These are phyloP conservation scores for Microbotryum intermedium DNA, from an alignment of 1,284 basidiomycete genomes.

Conservation along the genomic window DNA sequence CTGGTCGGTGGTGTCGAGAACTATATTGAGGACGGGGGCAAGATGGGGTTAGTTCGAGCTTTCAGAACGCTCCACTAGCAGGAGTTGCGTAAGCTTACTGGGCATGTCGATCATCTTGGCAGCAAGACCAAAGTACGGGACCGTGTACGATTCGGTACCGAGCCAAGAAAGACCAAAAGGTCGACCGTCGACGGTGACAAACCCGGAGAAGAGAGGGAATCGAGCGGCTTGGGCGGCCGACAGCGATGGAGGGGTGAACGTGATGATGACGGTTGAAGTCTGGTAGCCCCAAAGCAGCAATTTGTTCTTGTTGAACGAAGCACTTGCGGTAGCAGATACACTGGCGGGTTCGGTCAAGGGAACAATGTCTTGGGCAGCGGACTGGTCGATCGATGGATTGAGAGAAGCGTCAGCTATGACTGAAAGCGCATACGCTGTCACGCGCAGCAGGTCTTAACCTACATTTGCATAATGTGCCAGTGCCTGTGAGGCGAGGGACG, in stretches of 20 bases:
- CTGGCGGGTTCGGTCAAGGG: slow-evolving; percentile 5
- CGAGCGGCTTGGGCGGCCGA: background rate
- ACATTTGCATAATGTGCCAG: background rate
- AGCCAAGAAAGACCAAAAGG: background rate
- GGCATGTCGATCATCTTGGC: slow-evolving; percentile 26
- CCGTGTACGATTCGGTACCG: background rate
- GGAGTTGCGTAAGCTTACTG: background rate
- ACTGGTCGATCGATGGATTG: background rate
- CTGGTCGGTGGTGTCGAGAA: slow-evolving; percentile 24
- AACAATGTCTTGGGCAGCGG: slow-evolving; percentile 10
- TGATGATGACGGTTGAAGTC: background rate
- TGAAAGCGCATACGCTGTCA: too few species aligned
- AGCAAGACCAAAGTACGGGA: slow-evolving; percentile 28
- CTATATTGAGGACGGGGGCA: background rate
- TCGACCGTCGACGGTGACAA: slow-evolving; percentile 3
- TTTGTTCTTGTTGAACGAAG: background rate
- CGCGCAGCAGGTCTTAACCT: too few species aligned
- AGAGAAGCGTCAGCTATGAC: background rate
- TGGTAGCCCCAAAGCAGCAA: slow-evolving; percentile 4
- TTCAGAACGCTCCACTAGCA: too few species aligned
- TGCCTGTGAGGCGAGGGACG: background rate
- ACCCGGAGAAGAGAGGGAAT: slow-evolving; percentile 31
- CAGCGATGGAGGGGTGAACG: slow-evolving; percentile 10
- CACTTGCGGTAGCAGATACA: background rate
- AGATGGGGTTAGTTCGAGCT: background rate